These are phyloP conservation scores for Talaromyces verruculosus DNA, from an alignment of 2,329 filamentous ascomycete species.

Conservation along the genomic window DNA sequence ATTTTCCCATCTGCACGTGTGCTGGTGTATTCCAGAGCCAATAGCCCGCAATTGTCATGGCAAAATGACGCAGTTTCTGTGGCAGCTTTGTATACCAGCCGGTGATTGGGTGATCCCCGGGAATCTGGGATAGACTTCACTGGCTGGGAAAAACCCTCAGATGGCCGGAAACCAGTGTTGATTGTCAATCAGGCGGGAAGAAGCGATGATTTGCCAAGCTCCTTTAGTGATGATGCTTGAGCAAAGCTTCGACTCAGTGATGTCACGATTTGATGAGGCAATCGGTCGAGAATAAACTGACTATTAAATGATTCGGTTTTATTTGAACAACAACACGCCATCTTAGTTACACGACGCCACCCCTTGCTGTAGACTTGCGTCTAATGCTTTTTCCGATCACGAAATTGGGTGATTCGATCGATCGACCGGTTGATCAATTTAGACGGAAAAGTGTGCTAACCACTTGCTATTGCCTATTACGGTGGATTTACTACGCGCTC, in stretches of 20 bases:
- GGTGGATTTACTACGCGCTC: neutral
- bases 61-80: constrained; percentile 7
- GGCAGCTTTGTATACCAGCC: neutral
- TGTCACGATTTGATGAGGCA: neutral
- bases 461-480: neutral
- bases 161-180: neutral
- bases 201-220: neutral
- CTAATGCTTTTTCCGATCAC: neutral
- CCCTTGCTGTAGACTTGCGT: neutral
- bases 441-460: neutral
- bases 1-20: neutral
- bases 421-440: neutral
- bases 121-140: neutral
- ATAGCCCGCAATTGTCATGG: neutral
- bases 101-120: constrained; percentile 4
- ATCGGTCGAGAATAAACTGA: neutral
- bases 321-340: neutral
- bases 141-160: constrained; percentile 6
- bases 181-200: neutral
- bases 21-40: neutral
- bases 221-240: neutral
- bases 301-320: neutral
- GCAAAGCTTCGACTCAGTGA: neutral
- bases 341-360: neutral
- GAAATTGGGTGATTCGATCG: neutral